Conservation (phyloP, 306 rosid species). For the Casuarina glauca region DNA sequence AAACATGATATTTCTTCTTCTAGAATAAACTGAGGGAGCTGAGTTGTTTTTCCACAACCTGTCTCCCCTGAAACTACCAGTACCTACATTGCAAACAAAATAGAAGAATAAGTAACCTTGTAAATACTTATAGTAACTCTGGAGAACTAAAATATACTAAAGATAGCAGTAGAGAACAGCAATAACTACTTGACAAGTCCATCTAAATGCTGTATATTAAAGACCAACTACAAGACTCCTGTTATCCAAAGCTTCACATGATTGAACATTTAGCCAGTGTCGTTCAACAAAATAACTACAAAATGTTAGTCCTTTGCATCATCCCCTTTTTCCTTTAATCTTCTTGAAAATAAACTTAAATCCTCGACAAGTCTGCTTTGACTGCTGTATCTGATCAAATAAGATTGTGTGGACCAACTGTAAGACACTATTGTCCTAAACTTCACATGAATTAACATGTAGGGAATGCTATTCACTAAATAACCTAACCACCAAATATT, state of each 20-base stretch:
- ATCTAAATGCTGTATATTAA: neutral
- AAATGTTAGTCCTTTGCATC: too few relatives aligned
- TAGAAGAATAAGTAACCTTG: neutral
- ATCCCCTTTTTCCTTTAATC: too few relatives aligned
- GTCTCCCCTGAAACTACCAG: conserved; percentile 98
- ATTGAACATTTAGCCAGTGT: too few relatives aligned
- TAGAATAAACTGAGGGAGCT: conserved; percentile 85
- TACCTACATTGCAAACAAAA: conserved; percentile 56
- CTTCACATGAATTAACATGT: neutral
- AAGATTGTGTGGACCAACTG: neutral
- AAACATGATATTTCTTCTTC: conserved; percentile 72
- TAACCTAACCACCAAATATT: neutral
- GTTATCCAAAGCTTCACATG: too few relatives aligned
- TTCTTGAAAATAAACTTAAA: too few relatives aligned
- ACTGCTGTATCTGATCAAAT: neutral
- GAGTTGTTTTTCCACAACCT: conserved; percentile 98
- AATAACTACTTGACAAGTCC: neutral
- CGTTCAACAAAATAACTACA: too few relatives aligned
- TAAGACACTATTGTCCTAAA: neutral
- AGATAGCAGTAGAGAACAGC: neutral
- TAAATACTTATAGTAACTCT: conserved; percentile 13
- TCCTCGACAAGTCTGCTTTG: too few relatives aligned
- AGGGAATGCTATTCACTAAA: neutral
- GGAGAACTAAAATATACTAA: neutral
- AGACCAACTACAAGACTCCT: too few relatives aligned